A percentile compares a stretch with the other conserved stretches of the same genome.
phyloP scores from a whole-genome alignment of 2,329 filamentous ascomycete species.

The Decorospora gaudefroyi region DNA sequence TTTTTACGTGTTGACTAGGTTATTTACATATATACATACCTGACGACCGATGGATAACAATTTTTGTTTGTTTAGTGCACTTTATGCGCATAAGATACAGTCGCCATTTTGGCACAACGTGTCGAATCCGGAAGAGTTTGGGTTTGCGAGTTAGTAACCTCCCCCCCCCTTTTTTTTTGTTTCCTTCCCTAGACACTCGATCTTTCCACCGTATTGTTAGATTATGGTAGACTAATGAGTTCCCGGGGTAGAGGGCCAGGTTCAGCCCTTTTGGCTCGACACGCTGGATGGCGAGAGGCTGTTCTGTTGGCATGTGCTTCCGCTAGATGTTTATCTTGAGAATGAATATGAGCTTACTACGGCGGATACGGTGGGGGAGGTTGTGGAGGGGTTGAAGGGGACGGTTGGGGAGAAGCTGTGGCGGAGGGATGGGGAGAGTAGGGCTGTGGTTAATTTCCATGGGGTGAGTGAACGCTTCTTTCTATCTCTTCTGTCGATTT shows the following conservation, averaged over 20 bases:
- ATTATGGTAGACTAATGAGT: background rate
- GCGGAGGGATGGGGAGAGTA: conserved; percentile 55
- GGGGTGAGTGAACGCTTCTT: conserved; percentile 59
- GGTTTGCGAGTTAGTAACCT: conserved; percentile 70
- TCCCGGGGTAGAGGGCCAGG: conserved; percentile 72
- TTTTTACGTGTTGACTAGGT: background rate
- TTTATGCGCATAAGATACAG: conserved; percentile 83
- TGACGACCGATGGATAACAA: background rate
- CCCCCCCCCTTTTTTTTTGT: background rate
- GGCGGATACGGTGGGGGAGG: conserved; percentile 46
- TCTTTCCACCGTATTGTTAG: background rate
- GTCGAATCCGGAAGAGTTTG: conserved; percentile 78
- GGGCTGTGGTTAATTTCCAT: conserved; percentile 64
- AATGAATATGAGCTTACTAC: conserved; percentile 65
- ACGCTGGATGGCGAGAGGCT: conserved; percentile 77
- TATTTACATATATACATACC: background rate
- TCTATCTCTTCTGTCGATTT: conserved; percentile 6
- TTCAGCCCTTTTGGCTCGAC: conserved; percentile 78
- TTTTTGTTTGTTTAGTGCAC: conserved; percentile 59
- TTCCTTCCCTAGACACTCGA: background rate
- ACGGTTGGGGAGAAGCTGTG: conserved; percentile 58
- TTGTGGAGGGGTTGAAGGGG: conserved; percentile 51
- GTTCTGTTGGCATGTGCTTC: conserved; percentile 90
- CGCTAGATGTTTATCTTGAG: conserved; percentile 73
- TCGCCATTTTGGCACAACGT: conserved; percentile 73